phyloP scores from a whole-genome alignment of 2,329 filamentous ascomycete species.

The Amphichorda felina region DNA sequence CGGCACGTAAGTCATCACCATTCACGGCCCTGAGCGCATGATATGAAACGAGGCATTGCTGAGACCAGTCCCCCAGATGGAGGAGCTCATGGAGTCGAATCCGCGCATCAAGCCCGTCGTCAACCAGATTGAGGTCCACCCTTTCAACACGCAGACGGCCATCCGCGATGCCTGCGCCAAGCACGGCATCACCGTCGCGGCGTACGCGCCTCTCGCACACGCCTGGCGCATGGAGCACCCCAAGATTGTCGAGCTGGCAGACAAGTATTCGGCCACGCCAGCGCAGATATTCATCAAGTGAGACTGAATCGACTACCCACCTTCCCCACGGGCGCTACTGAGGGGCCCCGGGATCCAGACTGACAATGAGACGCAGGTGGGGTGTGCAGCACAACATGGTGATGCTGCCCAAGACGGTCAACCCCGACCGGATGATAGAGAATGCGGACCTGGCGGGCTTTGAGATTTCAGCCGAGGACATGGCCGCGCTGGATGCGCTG shows the following conservation, averaged over 20 bases:
- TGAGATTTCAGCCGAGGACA: conserved; percentile 49
- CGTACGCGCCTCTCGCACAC: conserved; percentile 67
- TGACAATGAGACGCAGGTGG: too few species aligned
- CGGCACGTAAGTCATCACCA: conserved; percentile 49
- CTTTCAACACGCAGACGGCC: conserved; percentile 62
- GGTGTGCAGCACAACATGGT: conserved; percentile 63
- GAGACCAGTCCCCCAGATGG: conserved; percentile 33
- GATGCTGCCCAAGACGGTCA: conserved; percentile 61
- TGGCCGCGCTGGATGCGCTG: conserved; percentile 48
- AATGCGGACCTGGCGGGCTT: conserved; percentile 53
- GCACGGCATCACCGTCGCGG: conserved; percentile 60
- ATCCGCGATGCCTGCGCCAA: conserved; percentile 56
- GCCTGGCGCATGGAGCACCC: conserved; percentile 59
- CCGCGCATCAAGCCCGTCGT: conserved; percentile 54
- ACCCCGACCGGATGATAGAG: conserved; percentile 47
- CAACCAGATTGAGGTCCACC: conserved; percentile 75
- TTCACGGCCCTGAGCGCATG: background rate
- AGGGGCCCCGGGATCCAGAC: background rate
- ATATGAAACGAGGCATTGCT: background rate
- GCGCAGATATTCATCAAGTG: conserved; percentile 59
- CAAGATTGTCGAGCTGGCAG: conserved; percentile 46
- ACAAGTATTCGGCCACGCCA: conserved; percentile 57
- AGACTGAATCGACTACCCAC: conserved; percentile 7
- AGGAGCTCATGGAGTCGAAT: conserved; percentile 54
- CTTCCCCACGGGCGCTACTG: background rate